Evolutionary conservation across 768 basidiomycete genomes (phyloP).

Genomic region (Cystobasidium ongulense): DNA sequence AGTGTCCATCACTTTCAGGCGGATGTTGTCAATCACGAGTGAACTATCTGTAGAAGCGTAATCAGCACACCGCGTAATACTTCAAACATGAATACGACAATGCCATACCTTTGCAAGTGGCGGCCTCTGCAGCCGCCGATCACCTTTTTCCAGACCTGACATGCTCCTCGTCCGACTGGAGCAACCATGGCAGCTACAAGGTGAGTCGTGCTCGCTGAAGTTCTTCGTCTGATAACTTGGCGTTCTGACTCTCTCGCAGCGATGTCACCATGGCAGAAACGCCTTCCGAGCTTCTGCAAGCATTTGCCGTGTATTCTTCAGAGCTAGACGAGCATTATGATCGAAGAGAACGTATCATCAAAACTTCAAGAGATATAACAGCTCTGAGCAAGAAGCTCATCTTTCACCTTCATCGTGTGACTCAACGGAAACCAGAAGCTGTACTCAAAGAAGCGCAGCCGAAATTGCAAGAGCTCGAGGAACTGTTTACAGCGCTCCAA

Average conservation of each 20-base stretch:
- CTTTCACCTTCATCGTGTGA: conserved; percentile 71
- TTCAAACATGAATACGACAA: too few species aligned
- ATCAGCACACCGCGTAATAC: too few species aligned
- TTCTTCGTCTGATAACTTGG: too few species aligned
- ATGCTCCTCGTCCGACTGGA: too few species aligned
- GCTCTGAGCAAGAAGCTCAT: conserved; percentile 87
- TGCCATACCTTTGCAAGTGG: too few species aligned
- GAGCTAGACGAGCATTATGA: conserved; percentile 79
- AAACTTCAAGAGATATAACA: conserved; percentile 77
- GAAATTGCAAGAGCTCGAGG: conserved; percentile 62
- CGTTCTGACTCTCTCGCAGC: not conserved
- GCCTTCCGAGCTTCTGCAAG: conserved; percentile 22
- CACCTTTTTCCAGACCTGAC: not conserved
- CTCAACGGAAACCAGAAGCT: conserved; percentile 32
- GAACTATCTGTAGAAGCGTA: not conserved
- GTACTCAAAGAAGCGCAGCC: conserved; percentile 46
- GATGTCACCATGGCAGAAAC: not conserved
- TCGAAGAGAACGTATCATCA: conserved; percentile 79
- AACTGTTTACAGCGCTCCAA: conserved; percentile 57
- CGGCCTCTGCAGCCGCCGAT: not conserved
- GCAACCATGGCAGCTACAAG: not conserved
- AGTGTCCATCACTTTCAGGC: conserved; percentile 24
- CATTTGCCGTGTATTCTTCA: conserved; percentile 59
- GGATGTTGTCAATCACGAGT: conserved; percentile 16
- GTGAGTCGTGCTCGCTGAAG: too few species aligned